Percentiles rank a stretch among this genome's conserved stretches.
Conservation (phyloP, 352 stramenopile species). For the Aphanomyces invadans region DNA sequence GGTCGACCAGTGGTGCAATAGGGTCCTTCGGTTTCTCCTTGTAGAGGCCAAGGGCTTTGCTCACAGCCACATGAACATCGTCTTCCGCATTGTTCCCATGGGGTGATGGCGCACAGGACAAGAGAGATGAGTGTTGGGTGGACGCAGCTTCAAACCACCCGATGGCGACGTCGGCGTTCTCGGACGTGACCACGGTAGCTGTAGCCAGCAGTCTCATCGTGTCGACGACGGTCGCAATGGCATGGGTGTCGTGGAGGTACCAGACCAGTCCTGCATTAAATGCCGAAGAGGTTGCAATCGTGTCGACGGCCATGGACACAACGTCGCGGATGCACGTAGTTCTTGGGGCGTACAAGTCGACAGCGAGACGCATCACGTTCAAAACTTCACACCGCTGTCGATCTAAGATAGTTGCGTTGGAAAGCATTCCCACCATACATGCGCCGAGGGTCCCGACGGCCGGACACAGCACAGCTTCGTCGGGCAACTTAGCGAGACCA, state of each 20-base stretch:
- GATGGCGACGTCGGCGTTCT: constrained; percentile 34
- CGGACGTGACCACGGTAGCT: constrained; percentile 30
- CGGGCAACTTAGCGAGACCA: background rate
- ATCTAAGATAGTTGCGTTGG: constrained; percentile 45
- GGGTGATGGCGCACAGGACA: background rate
- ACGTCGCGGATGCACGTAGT: constrained; percentile 44
- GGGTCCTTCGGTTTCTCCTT: no score
- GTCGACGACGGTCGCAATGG: constrained; percentile 39
- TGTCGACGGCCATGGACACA: constrained; percentile 37
- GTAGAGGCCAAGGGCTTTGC: constrained; percentile 48
- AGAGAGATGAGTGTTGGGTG: background rate
- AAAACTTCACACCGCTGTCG: constrained; percentile 61
- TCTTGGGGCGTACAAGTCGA: constrained; percentile 50
- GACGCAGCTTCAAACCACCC: constrained; percentile 20
- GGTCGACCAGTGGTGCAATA: background rate
- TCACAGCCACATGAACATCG: constrained; percentile 35
- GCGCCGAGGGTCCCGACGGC: constrained; percentile 49
- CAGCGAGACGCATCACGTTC: constrained; percentile 50
- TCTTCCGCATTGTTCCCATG: constrained; percentile 18
- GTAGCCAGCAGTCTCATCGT: constrained; percentile 36
- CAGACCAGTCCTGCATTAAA: constrained; percentile 66
- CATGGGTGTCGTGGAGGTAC: constrained; percentile 65
- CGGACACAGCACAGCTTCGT: constrained; percentile 27
- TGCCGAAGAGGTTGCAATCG: constrained; percentile 30
- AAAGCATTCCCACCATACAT: constrained; percentile 49